phyloP scores from a whole-genome alignment of 2,329 filamentous ascomycete genomes.

The Elsinoe fawcettii region DNA sequence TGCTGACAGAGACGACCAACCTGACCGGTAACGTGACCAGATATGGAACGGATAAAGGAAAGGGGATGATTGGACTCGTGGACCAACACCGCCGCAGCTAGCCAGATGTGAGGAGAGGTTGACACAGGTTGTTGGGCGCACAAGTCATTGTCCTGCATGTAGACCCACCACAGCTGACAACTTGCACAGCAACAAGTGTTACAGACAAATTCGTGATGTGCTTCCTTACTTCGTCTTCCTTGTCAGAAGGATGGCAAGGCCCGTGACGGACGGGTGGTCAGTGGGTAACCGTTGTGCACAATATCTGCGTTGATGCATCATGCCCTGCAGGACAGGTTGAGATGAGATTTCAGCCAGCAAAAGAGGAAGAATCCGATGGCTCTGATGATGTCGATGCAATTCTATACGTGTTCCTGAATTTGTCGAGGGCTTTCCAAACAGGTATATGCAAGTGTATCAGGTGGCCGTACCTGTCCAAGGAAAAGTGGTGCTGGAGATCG shows the following conservation, averaged over 20 bases:
- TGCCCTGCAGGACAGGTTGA: constrained; percentile 7
- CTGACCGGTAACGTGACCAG: constrained; percentile 8
- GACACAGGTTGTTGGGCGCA: constrained; percentile 12
- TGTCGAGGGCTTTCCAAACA: not conserved
- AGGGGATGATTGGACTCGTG: not conserved
- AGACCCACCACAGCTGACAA: constrained; percentile 11
- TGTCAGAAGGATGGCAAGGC: not conserved
- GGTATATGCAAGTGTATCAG: not conserved
- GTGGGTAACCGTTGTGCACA: constrained; percentile 13
- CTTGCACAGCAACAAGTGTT: constrained; percentile 9
- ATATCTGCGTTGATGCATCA: constrained; percentile 13
- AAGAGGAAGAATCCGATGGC: not conserved
- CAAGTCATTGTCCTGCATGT: constrained; percentile 14
- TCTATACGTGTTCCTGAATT: not conserved
- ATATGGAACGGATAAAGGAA: not conserved
- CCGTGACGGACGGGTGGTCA: constrained; percentile 14
- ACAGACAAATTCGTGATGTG: not conserved
- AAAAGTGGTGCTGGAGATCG: constrained; percentile 14
- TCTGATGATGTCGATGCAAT: constrained; percentile 4
- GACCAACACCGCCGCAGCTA: not conserved
- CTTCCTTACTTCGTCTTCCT: not conserved
- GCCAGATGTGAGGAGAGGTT: not conserved
- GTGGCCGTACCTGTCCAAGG: not conserved
- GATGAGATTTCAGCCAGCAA: not conserved
- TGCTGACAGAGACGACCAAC: constrained; percentile 11